phyloP scores from a whole-genome alignment of 2,329 filamentous ascomycete species.

The Scedosporium boydii region DNA sequence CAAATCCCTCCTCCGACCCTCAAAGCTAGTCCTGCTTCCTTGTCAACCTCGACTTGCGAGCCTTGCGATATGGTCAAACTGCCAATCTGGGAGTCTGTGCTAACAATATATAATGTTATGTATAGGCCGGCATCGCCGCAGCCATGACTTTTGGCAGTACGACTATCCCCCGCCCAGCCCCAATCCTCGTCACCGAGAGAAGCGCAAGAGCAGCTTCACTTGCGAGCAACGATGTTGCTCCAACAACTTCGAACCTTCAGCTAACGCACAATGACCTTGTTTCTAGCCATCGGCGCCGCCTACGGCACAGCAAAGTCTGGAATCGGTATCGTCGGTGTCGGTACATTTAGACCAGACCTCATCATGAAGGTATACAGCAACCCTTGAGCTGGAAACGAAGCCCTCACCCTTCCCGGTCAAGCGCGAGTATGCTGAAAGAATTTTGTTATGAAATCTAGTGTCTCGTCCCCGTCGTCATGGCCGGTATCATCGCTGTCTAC shows the following conservation, averaged over 20 bases:
- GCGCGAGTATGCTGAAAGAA: background rate
- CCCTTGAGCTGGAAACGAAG: background rate
- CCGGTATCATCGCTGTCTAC: slow-evolving; percentile 97
- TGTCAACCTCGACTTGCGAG: background rate
- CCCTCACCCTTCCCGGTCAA: background rate
- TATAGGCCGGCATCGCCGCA: slow-evolving; percentile 64
- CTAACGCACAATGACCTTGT: slow-evolving; percentile 5
- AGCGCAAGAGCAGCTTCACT: slow-evolving; percentile 13
- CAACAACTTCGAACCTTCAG: slow-evolving; percentile 10
- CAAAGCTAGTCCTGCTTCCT: background rate
- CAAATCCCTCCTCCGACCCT: background rate
- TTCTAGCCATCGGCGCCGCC: slow-evolving; percentile 58
- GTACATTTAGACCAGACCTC: slow-evolving; percentile 74
- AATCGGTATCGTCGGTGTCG: slow-evolving; percentile 78
- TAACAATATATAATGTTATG: too few species aligned
- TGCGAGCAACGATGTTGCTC: slow-evolving; percentile 4
- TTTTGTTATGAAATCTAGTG: slow-evolving; percentile 40
- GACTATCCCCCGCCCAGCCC: slow-evolving; percentile 18
- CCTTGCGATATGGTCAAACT: slow-evolving; percentile 13
- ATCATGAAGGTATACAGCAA: slow-evolving; percentile 68
- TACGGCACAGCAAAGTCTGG: slow-evolving; percentile 85
- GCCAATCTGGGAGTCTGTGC: background rate
- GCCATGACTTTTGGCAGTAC: slow-evolving; percentile 81
- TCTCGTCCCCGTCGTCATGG: slow-evolving; percentile 89
- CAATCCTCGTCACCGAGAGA: slow-evolving; percentile 3